phyloP scores from a whole-genome alignment of 805 yeast genomes.

The Yamadazyma philogaea region DNA sequence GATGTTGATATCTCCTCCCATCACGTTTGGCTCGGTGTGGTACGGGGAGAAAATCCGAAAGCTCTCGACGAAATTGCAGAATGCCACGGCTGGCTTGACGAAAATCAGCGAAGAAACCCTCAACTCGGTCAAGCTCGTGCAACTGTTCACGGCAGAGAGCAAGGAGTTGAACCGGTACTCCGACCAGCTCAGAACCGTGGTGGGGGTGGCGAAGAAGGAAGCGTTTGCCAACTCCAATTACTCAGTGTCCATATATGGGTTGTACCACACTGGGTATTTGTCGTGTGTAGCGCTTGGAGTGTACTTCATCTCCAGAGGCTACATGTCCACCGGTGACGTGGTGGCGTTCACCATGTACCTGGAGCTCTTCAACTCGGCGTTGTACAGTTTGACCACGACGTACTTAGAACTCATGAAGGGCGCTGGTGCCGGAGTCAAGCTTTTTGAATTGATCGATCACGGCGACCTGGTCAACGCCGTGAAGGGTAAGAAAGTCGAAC shows the following conservation, averaged over 20 bases:
- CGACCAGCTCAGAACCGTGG: slow-evolving; percentile 36
- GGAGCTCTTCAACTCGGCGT: slow-evolving; percentile 43
- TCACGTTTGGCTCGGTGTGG: slow-evolving; percentile 44
- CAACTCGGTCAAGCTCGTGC: slow-evolving; percentile 40
- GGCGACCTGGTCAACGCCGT: slow-evolving; percentile 35
- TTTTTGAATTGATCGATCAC: slow-evolving; percentile 41
- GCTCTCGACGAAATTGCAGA: slow-evolving; percentile 39
- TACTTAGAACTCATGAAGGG: slow-evolving; percentile 48
- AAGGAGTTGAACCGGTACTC: slow-evolving; percentile 40
- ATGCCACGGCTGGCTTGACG: slow-evolving; percentile 44
- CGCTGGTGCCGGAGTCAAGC: slow-evolving; percentile 44
- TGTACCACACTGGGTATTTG: slow-evolving; percentile 42
- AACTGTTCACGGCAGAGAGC: slow-evolving; percentile 43
- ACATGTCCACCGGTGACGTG: slow-evolving; percentile 47
- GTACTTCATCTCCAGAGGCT: slow-evolving; percentile 39
- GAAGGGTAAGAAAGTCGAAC: slow-evolving; percentile 21
- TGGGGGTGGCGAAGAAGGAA: slow-evolving; percentile 41
- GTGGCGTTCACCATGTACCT: slow-evolving; percentile 46
- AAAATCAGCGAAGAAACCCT: slow-evolving; percentile 44
- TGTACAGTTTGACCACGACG: slow-evolving; percentile 43
- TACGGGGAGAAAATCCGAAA: slow-evolving; percentile 44
- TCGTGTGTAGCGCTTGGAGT: slow-evolving; percentile 43
- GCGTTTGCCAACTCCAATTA: slow-evolving; percentile 46
- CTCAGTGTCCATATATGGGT: slow-evolving; percentile 39
- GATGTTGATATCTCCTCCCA: slow-evolving; percentile 45